Evolutionary conservation across 257 asterid species (phyloP), one percentile per base, ranked within the genome.

Genomic region (Echites panduratus): DNA sequence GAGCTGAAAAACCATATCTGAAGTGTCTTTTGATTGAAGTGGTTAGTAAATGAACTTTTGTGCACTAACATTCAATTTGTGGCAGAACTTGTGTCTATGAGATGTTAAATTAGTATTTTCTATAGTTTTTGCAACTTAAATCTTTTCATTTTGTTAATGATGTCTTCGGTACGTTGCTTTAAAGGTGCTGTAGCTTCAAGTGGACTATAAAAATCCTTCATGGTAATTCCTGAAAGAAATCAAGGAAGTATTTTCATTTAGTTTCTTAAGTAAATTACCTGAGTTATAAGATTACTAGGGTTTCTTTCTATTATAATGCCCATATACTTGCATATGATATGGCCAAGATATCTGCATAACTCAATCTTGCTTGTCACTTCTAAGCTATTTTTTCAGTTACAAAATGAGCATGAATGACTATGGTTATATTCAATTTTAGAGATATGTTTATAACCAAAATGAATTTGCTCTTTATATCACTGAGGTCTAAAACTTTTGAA

Each of bases 11-110:
- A 77, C 87, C 90, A 48, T 79, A 83, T 73, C 74, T 95, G 53
- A 95, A 95, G 82, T 90, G 97, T 77, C 96, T 95, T 73, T 84
- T 89, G 82, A 81, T 95, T 69, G 91, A 85, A 90, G 99, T 95
- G 98, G 99, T 95, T 81, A 82, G 86, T 44, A 71, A 12, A 49
- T 78, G 8, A 48, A 22, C 32, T 54, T 79, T 11, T 66, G 54
- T 19, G 1, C 27, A 22, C 26, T 32, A 19, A 16, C 11, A 19
- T 71, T 62, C 11, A 48, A 41, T 20, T 7, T 47, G 22, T 61
- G 24, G 61, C 27, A 61, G 9, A 72, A 7, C 41, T 24, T 27
- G 22, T 43, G 40, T 35, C 43, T 22, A 14, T 22, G 16, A 9
- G 5, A n/a, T 3, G 47, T 47, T 54, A 48, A 17, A 26, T 41